Evolutionary conservation across 176 grass and related monocot species (phyloP).

Genomic region (Avena sativa): DNA sequence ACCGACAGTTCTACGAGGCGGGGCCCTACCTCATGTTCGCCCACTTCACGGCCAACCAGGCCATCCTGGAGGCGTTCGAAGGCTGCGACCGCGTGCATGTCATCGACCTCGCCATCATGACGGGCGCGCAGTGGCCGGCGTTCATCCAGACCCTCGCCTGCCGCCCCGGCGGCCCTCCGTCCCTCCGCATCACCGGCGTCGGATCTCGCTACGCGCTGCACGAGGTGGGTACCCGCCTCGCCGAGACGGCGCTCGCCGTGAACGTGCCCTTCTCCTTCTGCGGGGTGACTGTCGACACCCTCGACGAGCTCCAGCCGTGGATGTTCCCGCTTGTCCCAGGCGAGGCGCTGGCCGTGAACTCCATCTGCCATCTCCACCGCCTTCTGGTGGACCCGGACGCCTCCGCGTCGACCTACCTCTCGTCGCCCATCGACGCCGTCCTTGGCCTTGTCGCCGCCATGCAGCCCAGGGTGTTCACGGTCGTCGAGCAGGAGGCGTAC

Average conservation of each 20-base stretch:
- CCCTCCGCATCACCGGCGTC: conserved; percentile 61
- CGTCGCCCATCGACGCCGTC: conserved; percentile 54
- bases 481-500: conserved; percentile 73
- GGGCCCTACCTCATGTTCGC: conserved; percentile 84
- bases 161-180: conserved; percentile 49
- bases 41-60: conserved; percentile 66
- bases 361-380: conserved; percentile 64
- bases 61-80: conserved; percentile 54
- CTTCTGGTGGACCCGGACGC: conserved; percentile 60
- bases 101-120: conserved; percentile 62
- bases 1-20: conserved; percentile 67
- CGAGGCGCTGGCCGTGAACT: conserved; percentile 69
- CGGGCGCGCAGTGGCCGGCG: conserved; percentile 64
- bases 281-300: conserved; percentile 41
- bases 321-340: conserved; percentile 46
- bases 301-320: conserved; percentile 50
- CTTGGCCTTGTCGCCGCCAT: conserved; percentile 42
- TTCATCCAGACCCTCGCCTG: conserved; percentile 55
- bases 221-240: conserved; percentile 66
- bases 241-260: conserved; percentile 52
- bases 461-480: conserved; percentile 54
- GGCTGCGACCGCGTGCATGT: conserved; percentile 52
- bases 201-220: conserved; percentile 49
- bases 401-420: neutral
- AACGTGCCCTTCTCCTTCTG: conserved; percentile 63